Base-by-base conservation (phyloP, 495 filamentous ascomycete species). In the Penicillium nucicola region DNA sequence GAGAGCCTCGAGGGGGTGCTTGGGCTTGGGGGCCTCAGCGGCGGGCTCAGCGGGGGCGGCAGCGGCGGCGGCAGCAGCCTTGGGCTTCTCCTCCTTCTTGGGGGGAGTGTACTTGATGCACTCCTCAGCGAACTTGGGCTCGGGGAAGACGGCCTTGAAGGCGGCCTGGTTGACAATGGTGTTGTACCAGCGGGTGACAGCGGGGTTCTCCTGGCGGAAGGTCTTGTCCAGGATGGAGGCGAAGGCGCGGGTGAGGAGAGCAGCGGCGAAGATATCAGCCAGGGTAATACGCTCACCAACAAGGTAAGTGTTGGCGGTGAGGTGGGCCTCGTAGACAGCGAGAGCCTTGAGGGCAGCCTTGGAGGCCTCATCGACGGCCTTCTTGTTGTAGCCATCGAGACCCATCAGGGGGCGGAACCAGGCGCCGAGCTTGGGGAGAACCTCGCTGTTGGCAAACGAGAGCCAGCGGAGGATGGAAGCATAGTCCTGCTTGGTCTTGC, bases 401-500 rank as follows among this genome's bases (percentile, higher is more conserved):
- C 93, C 92, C 43, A 89, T 58, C 55, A 97, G 84, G 49, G 93
- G 95, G 64, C 87, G 86, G 83, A 88, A 95, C 90, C 90, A 97
- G 58, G 65, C 77, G 71, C 80, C 88, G 48, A 97, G 73, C 54
- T 74, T 62, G 52, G 85, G 74, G 54, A 96, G 81, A 56, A 96
- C 65, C 76, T 97, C 95, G 53, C 73, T 53, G 82, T 96, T 96
- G 80, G 83, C 84, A 74, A 84, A 95, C 38, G 92, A 96, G 86
- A 95, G 85, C 92, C 92, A 97, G 65, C 85, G 86, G 68, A 99
- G 80, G 77, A 99, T 97, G 58, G 92, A 92, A 62, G 93, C 93
- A 74, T 92, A 92, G 81, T 99, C 93, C 77, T 97, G 91, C 86
- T 99, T 99, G 76, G 92, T 97, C 84, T 97, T 97, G 65, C 93